A percentile compares a stretch with the other conserved stretches of the same genome.
Conservation (phyloP, 2,329 filamentous ascomycete species). For the Zymoseptoria ardabiliae region DNA sequence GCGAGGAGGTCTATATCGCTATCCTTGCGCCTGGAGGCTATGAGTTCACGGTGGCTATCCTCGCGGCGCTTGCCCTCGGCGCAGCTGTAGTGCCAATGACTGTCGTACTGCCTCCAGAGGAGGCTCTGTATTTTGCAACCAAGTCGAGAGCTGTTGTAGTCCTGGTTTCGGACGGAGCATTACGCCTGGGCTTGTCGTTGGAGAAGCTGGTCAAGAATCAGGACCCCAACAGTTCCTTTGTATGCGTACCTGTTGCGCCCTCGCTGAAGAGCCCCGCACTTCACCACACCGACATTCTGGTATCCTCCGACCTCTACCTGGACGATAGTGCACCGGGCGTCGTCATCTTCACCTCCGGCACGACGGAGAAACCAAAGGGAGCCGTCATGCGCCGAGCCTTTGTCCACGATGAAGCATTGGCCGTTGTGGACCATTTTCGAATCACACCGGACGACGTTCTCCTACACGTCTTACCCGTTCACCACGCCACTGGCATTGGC, state of each 20-base stretch:
- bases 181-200: slow-evolving; percentile 25
- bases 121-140: slow-evolving; percentile 39
- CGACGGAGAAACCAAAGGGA: slow-evolving; percentile 41
- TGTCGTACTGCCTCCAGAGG: slow-evolving; percentile 36
- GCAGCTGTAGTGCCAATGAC: slow-evolving; percentile 42
- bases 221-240: slow-evolving; percentile 25
- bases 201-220: slow-evolving; percentile 24
- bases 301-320: slow-evolving; percentile 35
- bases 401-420: slow-evolving; percentile 32
- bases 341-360: slow-evolving; percentile 43
- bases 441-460: slow-evolving; percentile 35
- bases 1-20: slow-evolving; percentile 39
- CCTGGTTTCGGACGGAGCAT: slow-evolving; percentile 31
- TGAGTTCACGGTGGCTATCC: slow-evolving; percentile 42
- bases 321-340: slow-evolving; percentile 36
- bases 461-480: slow-evolving; percentile 45
- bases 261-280: slow-evolving; percentile 28
- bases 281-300: slow-evolving; percentile 29
- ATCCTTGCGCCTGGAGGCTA: slow-evolving; percentile 42
- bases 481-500: slow-evolving; percentile 46
- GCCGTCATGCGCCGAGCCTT: slow-evolving; percentile 39
- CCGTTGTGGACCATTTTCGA: slow-evolving; percentile 36
- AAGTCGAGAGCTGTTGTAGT: slow-evolving; percentile 35
- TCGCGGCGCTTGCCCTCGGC: slow-evolving; percentile 41
- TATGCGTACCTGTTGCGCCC: slow-evolving; percentile 32